Evolutionary conservation across 345 rosid genomes (phyloP), one percentile per base, ranked within the genome.

Genomic region (Corchorus olitorius): DNA sequence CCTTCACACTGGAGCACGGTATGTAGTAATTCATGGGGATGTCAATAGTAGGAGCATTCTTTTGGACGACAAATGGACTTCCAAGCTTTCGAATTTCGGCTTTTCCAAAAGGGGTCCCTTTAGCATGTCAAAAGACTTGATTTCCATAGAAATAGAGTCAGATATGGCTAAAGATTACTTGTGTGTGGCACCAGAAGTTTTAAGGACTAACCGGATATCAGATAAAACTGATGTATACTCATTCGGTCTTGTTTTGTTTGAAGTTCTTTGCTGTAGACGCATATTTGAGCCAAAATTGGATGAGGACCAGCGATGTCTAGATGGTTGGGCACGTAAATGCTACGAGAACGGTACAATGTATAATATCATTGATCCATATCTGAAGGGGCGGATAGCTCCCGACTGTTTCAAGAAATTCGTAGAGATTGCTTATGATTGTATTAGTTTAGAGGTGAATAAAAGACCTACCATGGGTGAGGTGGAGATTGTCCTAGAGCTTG

Each of bases 191-290:
- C 86, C 83, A 0, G 83, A 83, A 74, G 20, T 75, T 74, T 46
- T 72, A 73, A 52, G 81, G 77, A 65, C 77, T 83, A 52, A 80
- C 1, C 0, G 27, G 27, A 27, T 27, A 27, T 27, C 79, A 13
- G 86, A 77, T 45, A 83, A 83, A 71, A 77, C 81, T 12, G 86
- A 83, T 65, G 84, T 80, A 5, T 83, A 78, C 77, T 81, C 84
- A 8, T 83, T 83, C 5, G 82, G 84, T 2, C 80, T 81, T 43
- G 84, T 83, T 68, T 73, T 81, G 7, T 81, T 83, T 0, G 86
- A 83, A 78, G 78, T 81, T 34, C 73, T 83, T 5, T 80, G 82
- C 54, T 82, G 82, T 3, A 77, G 86, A 69, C 27, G 27, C 27
- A 27, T 27, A 27, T 27, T 27, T 27, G 27, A 27, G 1, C 1